Evolutionary conservation across 768 basidiomycete genomes (phyloP).

Genomic region (Leccinum longicurvipes): DNA sequence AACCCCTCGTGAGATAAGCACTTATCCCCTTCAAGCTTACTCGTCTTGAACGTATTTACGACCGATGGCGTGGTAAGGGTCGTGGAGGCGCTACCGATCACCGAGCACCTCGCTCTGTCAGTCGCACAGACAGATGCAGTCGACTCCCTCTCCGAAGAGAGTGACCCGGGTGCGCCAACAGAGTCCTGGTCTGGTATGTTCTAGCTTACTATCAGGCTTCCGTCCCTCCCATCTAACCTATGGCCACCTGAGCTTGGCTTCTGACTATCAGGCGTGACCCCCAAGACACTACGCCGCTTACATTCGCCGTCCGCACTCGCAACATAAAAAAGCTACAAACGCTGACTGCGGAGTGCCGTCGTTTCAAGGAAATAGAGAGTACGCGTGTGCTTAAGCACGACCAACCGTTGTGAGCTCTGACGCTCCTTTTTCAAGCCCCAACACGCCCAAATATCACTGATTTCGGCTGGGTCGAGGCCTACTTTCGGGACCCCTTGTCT

Average conservation of each 20-base stretch:
- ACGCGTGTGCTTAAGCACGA: constrained; percentile 8
- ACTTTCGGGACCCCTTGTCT: constrained; percentile 7
- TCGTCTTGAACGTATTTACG: constrained; percentile 12
- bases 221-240: background rate
- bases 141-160: constrained; percentile 30
- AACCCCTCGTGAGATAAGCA: background rate
- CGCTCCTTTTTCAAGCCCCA: constrained; percentile 8
- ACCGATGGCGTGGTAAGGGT: background rate
- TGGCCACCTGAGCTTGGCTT: constrained; percentile 41
- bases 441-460: constrained; percentile 2
- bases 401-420: background rate
- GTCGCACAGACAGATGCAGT: constrained; percentile 53
- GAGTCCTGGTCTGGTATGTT: constrained; percentile 38
- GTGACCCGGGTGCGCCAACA: constrained; percentile 29
- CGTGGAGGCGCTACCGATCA: constrained; percentile 44
- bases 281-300: constrained; percentile 40
- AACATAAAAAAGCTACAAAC: constrained; percentile 46
- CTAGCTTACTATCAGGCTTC: background rate
- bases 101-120: constrained; percentile 48
- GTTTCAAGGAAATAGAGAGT: constrained; percentile 52
- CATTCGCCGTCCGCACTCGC: constrained; percentile 39
- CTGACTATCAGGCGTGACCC: constrained; percentile 46
- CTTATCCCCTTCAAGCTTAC: constrained; percentile 15
- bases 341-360: constrained; percentile 54
- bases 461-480: constrained; percentile 20